Evolutionary conservation across 345 rosid genomes (phyloP), one percentile per base, ranked within the genome.

Genomic region (Lumnitzera racemosa): DNA sequence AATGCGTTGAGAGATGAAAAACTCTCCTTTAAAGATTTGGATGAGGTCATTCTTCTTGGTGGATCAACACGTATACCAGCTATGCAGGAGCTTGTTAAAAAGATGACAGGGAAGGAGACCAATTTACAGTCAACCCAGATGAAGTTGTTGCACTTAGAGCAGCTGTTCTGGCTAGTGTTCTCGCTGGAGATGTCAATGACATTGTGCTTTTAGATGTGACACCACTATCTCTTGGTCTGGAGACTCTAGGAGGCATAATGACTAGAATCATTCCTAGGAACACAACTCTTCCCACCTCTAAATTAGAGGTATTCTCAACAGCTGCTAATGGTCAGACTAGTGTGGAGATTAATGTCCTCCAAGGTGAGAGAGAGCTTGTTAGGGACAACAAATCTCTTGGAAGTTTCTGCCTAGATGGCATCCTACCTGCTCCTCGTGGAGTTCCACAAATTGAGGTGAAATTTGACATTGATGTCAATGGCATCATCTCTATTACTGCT

Each of bases 291-390:
- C 99, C 99, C 31, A 90, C 99, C 15, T 94, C 99, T 12, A 94
- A 94, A 69, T 94, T 97, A 11, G 99, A 94, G 75, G 99, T 94
- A 48, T 94, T 94, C 69, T 94, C 99, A 14, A 94, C 99, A 4
- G 97, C 99, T 59, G 99, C 97, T 5, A 97, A 94, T 64, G 99
- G 99, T 31, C 99, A 94, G 73, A 94, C 99, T 16, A 94, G 99
- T 61, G 99, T 94, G 3, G 99, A 94, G 73, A 94, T 94, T 31
- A 94, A 94, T 58, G 99, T 94, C 53, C 83, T 94, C 36, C 99
- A 94, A 68, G 99, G 99, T 12, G 99, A 94, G 70, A 79, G 99
- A 69, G 99, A 94, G 75, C 90, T 94, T 67, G 99, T 94, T 15
- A 67, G 95, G 71, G 99, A 94, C 64, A 90, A 94, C 79, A 94